Evolutionary conservation across 2,329 filamentous ascomycete species (phyloP), one percentile per base, ranked within the genome.

Genomic region (Chrysoporthe deuterocubensis): DNA sequence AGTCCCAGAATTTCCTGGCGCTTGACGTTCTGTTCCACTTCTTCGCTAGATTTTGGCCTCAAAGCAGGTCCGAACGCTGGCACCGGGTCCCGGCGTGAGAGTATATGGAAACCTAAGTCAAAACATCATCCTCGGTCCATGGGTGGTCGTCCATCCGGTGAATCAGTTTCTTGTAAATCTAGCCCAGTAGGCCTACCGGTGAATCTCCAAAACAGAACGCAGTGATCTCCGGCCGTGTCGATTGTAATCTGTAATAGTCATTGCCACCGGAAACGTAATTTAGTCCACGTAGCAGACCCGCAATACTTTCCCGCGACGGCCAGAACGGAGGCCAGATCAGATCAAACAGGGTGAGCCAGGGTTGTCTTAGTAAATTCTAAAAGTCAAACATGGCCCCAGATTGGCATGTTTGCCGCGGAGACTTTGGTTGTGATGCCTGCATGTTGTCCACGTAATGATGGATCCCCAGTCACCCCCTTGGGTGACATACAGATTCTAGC

Each of bases 151-250:
- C 91, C 0, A 89, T 89, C 92, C 92, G 95, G 72, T 91, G 89
- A 72, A 90, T 86, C 44, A 95, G 78, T 75, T 95, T 95, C 78
- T 95, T 92, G 71, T 92, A 91, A 42, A 95, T 89, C 92, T 92
- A 96, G 0, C 90, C 87, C 1, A 95, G 80, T 1, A 93, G 78
- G 0, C 85, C 90, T 0, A 92, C 85, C 0, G 92, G 92, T 6
- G 85, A 89, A 74, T 94, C 91, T 0, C 86, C 83, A 1, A 94
- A 81, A 0, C 83, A 87, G 73, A 92, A 92, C 0, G 89, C 89
- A 0, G 94, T 74, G 0, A 92, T 95, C 62, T 92, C 87, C 0
- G 92, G 92, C 11, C 61, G 48, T 0, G 91, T 93, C 16, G 79
- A 78, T 72, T 92, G 90, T 67, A 85, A 77, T 1, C 81, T 68